Percentiles rank a stretch among this genome's conserved stretches.
Conservation (phyloP, 306 rosid genomes). For the Oemleria cerasiformis region DNA sequence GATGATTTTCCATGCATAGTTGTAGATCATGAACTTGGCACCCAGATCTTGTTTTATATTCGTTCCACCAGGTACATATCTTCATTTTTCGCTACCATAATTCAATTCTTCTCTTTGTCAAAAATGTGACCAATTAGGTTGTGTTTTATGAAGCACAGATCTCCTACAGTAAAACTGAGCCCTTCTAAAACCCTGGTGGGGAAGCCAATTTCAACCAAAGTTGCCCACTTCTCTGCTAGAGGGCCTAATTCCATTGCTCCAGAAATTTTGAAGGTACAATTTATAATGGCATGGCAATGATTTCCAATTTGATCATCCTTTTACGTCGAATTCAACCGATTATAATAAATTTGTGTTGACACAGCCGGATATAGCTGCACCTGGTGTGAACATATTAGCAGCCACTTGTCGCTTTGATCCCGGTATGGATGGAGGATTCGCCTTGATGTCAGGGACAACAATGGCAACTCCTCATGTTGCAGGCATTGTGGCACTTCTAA, state of each 20-base stretch:
- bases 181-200: constrained; percentile 30
- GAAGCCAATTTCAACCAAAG: constrained; percentile 35
- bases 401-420: constrained; percentile 17
- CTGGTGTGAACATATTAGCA: constrained; percentile 36
- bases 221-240: constrained; percentile 48
- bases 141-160: neutral
- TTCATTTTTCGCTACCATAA: neutral
- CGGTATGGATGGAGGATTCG: constrained; percentile 12
- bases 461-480: constrained; percentile 38
- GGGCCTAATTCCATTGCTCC: constrained; percentile 54
- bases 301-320: neutral
- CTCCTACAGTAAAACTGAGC: constrained; percentile 25
- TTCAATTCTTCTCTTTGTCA: neutral
- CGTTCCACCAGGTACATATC: constrained; percentile 15
- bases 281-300: neutral
- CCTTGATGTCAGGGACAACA: constrained; percentile 30
- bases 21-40: constrained; percentile 29
- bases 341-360: neutral
- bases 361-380: constrained; percentile 38
- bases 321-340: neutral
- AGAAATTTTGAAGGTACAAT: constrained; percentile 34
- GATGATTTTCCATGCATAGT: constrained; percentile 24
- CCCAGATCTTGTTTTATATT: constrained; percentile 20
- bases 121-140: neutral
- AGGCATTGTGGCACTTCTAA: constrained; percentile 32